These are phyloP conservation scores for Zasmidium cellare DNA, from an alignment of 2,329 filamentous ascomycete species.

Conservation along the genomic window DNA sequence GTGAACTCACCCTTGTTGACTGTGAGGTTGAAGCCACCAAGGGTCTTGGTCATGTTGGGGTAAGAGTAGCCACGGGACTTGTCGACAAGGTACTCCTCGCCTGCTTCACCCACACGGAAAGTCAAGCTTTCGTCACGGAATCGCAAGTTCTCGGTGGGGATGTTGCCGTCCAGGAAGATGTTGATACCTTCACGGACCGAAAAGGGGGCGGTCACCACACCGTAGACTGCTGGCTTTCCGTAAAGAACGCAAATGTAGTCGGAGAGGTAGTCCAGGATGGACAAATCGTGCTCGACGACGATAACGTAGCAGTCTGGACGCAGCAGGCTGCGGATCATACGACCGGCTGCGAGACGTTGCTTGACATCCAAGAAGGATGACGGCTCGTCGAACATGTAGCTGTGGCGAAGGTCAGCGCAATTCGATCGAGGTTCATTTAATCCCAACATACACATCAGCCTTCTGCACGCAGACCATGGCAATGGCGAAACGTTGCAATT, in stretches of 20 bases:
- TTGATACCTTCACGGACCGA: conserved; percentile 99
- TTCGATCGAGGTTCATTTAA: not conserved
- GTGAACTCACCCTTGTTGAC: conserved; percentile 87
- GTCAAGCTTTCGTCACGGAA: conserved; percentile 97
- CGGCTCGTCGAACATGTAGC: conserved; percentile 99
- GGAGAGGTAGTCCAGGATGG: conserved; percentile 95
- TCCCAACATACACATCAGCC: conserved; percentile 71
- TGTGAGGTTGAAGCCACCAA: conserved; percentile 81
- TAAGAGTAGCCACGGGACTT: conserved; percentile 84
- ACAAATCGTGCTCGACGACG: conserved; percentile 98
- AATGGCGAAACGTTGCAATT: conserved; percentile 96
- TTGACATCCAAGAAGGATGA: conserved; percentile 99
- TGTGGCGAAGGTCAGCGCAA: conserved; percentile 28
- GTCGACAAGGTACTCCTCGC: conserved; percentile 84
- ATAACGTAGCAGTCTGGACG: conserved; percentile 93
- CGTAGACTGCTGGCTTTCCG: conserved; percentile 91
- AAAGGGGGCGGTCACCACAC: conserved; percentile 92
- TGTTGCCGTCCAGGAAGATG: conserved; percentile 97
- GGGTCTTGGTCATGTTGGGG: conserved; percentile 87
- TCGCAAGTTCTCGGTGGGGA: conserved; percentile 95
- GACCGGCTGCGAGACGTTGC: conserved; percentile 90
- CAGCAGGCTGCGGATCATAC: conserved; percentile 88
- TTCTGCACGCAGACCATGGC: conserved; percentile 93
- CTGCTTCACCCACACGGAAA: conserved; percentile 87
- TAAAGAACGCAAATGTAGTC: conserved; percentile 98